Base-by-base conservation (phyloP, 345 rosid genomes). In the Acer yangbiense region DNA sequence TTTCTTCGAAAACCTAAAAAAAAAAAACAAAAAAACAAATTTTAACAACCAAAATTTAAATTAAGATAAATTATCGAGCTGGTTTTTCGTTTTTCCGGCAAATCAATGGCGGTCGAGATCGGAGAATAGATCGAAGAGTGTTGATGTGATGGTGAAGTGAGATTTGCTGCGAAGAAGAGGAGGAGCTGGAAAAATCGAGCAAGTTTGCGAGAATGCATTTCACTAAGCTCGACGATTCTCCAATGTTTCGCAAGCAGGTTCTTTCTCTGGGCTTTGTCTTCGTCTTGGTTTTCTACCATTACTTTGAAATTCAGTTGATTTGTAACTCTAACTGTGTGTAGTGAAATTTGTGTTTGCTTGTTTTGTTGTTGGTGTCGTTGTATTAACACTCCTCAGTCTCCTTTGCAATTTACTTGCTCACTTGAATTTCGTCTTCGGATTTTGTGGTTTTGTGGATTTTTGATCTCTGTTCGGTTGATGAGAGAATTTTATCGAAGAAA, bases 181-280 rank as follows among this genome's bases (percentile, higher is more conserved):
- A 84, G 65, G 79, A 76, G 57, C 80, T 75, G 76, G 50, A 46
- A 79, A 76, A 78, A n/a, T 65, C 39, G 25, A 50, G 69, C 27
- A n/a, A 60, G 78, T 66, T 32, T 80, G 27, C 68, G 21, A 89
- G 81, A 78, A 97, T 97, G 99, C 96, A 85, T 90, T 97, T 97
- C 88, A 81, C 95, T 10, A 97, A 94, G 93, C 98, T 97, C 82
- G 99, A 97, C 77, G 99, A 97, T 93, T 97, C 99, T 82, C 99
- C 99, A 75, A 97, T 97, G 99, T 94, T 97, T 79, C 94, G 98
- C 76, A 94, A 94, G 85, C 99, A 94, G 98, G 99, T 90, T 65
- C 80, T 71, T 54, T 79, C 62, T 84, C 58, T 70, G 80, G 75
- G 72, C 16, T 62, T 46, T 52, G 23, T 23, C 9, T 54, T 75